Conservation (phyloP, 148 eudicot species). For the Gaultheria prostrata region DNA sequence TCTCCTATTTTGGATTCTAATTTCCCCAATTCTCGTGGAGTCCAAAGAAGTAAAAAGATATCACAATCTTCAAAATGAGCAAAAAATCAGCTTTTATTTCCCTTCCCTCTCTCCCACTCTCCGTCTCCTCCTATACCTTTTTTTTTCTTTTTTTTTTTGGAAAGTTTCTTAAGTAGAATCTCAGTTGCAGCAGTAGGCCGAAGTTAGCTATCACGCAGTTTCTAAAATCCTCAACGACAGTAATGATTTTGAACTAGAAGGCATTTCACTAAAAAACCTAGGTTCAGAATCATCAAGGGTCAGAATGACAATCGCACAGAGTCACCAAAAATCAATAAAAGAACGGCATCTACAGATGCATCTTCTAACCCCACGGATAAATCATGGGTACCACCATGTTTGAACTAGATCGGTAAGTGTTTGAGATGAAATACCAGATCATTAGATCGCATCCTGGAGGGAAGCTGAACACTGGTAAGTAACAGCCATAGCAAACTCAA, state of each 20-base stretch:
- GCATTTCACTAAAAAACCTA: not conserved
- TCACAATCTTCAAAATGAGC: not conserved
- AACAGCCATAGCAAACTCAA: slow-evolving; percentile 2
- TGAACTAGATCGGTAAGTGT: not conserved
- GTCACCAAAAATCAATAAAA: slow-evolving; percentile 1
- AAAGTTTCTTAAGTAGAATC: not conserved
- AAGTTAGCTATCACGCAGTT: not conserved
- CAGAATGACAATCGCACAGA: too few relatives aligned
- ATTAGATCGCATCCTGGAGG: slow-evolving; percentile 14
- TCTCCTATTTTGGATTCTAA: not conserved
- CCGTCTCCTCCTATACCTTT: not conserved
- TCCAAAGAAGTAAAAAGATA: not conserved
- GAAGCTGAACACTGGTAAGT: slow-evolving; percentile 12
- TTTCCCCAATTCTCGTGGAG: too few relatives aligned
- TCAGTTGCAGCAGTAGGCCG: not conserved
- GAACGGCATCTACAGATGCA: not conserved
- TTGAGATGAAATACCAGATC: slow-evolving; percentile 22
- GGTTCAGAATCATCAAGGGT: not conserved
- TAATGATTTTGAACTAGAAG: not conserved
- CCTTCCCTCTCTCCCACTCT: not conserved
- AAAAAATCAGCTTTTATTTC: not conserved
- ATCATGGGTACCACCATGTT: not conserved
- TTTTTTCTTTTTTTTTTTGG: not conserved
- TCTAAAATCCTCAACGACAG: not conserved
- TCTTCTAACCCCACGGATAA: not conserved